Percentiles rank a stretch among this genome's conserved stretches.
Evolutionary conservation across 441 rosid species (phyloP).

Genomic region (Melastoma candidum): DNA sequence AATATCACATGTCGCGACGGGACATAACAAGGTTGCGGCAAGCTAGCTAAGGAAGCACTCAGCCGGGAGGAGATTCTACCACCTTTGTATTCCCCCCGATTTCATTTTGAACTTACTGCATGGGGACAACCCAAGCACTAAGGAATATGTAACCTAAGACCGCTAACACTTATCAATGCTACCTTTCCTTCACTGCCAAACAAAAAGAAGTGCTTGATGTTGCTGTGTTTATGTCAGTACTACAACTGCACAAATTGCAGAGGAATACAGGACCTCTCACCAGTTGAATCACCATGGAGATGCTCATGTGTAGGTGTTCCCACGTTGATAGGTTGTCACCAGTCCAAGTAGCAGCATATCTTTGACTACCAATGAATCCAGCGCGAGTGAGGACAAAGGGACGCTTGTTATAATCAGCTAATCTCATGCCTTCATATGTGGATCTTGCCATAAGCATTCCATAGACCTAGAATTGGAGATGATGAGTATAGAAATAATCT

Average conservation of each 20-base stretch:
- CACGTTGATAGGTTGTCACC: constrained; percentile 94
- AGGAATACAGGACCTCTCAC: constrained; percentile 33
- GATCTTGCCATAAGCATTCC: constrained; percentile 95
- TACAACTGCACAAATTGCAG: not conserved
- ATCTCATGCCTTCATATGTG: constrained; percentile 78
- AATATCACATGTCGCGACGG: no score
- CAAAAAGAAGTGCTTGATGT: no score
- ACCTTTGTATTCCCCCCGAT: no score
- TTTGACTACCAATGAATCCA: constrained; percentile 89
- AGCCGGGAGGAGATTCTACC: no score
- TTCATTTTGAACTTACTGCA: no score
- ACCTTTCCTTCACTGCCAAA: no score
- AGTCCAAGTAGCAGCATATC: constrained; percentile 94
- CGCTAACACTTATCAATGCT: no score
- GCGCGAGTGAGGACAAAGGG: constrained; percentile 97
- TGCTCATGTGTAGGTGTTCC: constrained; percentile 92
- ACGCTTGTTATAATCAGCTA: constrained; percentile 61
- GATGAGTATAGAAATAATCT: not conserved
- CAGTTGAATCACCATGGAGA: constrained; percentile 91
- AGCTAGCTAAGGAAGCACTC: no score
- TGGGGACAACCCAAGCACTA: no score
- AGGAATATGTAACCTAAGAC: no score
- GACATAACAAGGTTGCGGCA: no score
- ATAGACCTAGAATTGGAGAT: constrained; percentile 44
- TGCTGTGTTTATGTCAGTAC: no score